Percentiles rank a stretch among this genome's conserved stretches.
Conservation (phyloP, 176 grass and related monocot genomes). For the Poa pratensis region DNA sequence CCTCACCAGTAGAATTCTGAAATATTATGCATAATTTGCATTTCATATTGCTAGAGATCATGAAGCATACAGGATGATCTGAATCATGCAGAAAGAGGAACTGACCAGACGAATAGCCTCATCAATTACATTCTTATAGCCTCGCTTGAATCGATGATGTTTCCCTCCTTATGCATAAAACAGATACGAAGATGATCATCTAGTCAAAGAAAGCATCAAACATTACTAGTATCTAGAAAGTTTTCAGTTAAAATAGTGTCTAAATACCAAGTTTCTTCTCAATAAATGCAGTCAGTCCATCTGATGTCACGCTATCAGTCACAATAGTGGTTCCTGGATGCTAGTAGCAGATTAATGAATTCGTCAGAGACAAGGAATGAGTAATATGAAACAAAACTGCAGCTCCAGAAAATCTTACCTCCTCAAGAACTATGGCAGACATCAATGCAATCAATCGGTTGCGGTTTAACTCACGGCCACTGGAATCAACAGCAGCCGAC, state of each 20-base stretch:
- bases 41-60: slow-evolving; percentile 20
- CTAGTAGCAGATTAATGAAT: slow-evolving; percentile 52
- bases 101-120: slow-evolving; percentile 91
- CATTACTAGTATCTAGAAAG: slow-evolving; percentile 26
- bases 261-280: slow-evolving; percentile 92
- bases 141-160: slow-evolving; percentile 94
- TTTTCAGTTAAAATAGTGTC: not conserved
- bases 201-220: slow-evolving; percentile 31
- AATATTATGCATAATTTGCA: slow-evolving; percentile 32
- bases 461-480: slow-evolving; percentile 80
- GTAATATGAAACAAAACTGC: slow-evolving; percentile 25
- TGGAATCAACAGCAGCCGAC: slow-evolving; percentile 92
- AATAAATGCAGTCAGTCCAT: slow-evolving; percentile 93
- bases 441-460: slow-evolving; percentile 94
- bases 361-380: slow-evolving; percentile 36
- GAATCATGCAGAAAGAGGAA: slow-evolving; percentile 41
- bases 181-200: slow-evolving; percentile 26
- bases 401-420: slow-evolving; percentile 56
- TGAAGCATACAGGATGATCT: not conserved
- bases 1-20: slow-evolving; percentile 89
- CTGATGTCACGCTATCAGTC: slow-evolving; percentile 96
- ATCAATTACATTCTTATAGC: slow-evolving; percentile 99
- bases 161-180: slow-evolving; percentile 77
- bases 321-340: slow-evolving; percentile 89
- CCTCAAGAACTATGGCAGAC: slow-evolving; percentile 93